Evolutionary conservation across 805 yeast genomes (phyloP), one percentile per base, ranked within the genome.

Genomic region (Candida yuanshanica): DNA sequence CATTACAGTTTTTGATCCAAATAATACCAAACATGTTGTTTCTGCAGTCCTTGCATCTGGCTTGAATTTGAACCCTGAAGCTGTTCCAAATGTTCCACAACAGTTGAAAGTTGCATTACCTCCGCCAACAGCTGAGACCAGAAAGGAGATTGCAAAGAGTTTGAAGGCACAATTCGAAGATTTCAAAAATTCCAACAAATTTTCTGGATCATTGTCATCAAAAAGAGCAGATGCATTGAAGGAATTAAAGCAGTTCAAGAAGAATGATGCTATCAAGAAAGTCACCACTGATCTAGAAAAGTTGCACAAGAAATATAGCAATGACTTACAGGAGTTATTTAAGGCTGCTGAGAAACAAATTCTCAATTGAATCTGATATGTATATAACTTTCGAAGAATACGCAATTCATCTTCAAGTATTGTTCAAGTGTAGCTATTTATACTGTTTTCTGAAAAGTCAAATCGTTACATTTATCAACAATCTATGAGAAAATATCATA

Each of bases 1-100:
- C 39, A 76, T 91, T n/a, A 88, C 96, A 0, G 90, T 89, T 2
- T 91, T 83, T 60, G 96, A 91, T 55, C 95, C 95, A 7, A 72
- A 70, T 38, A 74, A 85, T 49, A 72, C 78, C 31, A 83, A 86
- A 51, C 71, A 75, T 45, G 75, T 91, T 22, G 72, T 83, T 22
- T 79, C 88, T 39, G 72, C 90, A 0, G 79, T 91, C 16, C 60
- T 87, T 45, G 82, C 75, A 1, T 70, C 90, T 0, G 75, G 76
- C 9, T 64, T 86, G 57, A 84, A 85, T 53, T 62, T 91, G 69
- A 87, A 81, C 45, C 95, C 98, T 1, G 90, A 83, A 56, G 70
- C 69, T 18, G 90, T 87, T 44, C 77, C 85, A 1, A 67, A 75
- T 40, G 84, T 83, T 57, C 79, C 81, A 25, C 95, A 83, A 61